Evolutionary conservation across 805 yeast species (phyloP).

Genomic region (Schizosaccharomyces octosporus): DNA sequence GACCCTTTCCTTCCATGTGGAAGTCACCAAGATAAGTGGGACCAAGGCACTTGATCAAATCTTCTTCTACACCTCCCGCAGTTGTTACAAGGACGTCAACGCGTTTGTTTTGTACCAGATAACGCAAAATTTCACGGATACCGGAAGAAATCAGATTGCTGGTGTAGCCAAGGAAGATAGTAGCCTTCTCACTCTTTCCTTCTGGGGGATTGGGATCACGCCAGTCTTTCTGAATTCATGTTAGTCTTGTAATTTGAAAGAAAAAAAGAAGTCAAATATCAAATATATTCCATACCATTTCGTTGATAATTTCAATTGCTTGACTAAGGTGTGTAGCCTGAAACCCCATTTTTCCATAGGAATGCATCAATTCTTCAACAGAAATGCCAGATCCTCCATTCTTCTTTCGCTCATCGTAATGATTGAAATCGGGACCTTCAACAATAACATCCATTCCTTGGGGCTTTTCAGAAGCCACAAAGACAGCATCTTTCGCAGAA

Average conservation of each 20-base stretch:
- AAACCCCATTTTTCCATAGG: conserved; percentile 91
- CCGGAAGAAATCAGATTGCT: conserved; percentile 91
- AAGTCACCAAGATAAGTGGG: conserved; percentile 92
- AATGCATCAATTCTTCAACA: conserved; percentile 51
- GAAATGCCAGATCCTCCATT: conserved; percentile 19
- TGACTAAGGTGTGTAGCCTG: conserved; percentile 70
- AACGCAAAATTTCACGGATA: conserved; percentile 69
- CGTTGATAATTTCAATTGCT: conserved; percentile 79
- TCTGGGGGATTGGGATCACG: conserved; percentile 1
- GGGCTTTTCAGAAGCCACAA: neutral
- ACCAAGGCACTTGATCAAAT: conserved; percentile 82
- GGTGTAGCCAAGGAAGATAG: conserved; percentile 87
- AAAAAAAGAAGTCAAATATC: conserved; percentile 8
- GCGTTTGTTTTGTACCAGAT: conserved; percentile 75
- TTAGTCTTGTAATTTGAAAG: neutral
- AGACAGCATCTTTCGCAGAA: neutral
- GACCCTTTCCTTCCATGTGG: conserved; percentile 46
- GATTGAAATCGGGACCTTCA: neutral
- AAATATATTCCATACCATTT: conserved; percentile 90
- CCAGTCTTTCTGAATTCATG: neutral
- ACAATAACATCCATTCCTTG: neutral
- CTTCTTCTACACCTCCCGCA: conserved; percentile 97
- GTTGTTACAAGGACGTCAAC: conserved; percentile 89
- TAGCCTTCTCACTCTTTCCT: conserved; percentile 28
- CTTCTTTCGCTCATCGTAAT: neutral